These are phyloP conservation scores for Ephemerocybe angulata DNA, from an alignment of 768 basidiomycete species.

Conservation along the genomic window DNA sequence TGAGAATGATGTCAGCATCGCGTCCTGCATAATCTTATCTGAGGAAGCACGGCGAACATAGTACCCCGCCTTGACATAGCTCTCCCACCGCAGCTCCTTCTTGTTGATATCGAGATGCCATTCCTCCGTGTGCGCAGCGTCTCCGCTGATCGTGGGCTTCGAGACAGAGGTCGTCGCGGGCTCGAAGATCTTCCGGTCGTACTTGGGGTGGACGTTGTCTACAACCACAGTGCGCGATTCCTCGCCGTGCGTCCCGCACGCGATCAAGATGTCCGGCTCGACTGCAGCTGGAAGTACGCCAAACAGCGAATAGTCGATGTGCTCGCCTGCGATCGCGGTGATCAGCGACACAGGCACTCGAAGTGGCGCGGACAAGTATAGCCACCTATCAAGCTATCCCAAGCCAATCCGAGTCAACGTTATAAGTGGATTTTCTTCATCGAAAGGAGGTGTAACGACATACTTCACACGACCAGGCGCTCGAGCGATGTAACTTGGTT, in stretches of 20 bases:
- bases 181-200: slow-evolving; percentile 53
- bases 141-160: slow-evolving; percentile 31
- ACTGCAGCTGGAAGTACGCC: slow-evolving; percentile 85
- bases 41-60: slow-evolving; percentile 43
- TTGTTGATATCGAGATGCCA: slow-evolving; percentile 80
- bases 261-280: slow-evolving; percentile 80
- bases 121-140: slow-evolving; percentile 40
- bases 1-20: slow-evolving; percentile 22
- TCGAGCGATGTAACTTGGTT: slow-evolving; percentile 66
- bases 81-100: slow-evolving; percentile 73
- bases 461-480: slow-evolving; percentile 84
- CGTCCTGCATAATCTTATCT: neutral
- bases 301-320: slow-evolving; percentile 81
- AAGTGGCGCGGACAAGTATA: slow-evolving; percentile 4
- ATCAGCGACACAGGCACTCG: slow-evolving; percentile 3
- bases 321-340: slow-evolving; percentile 51
- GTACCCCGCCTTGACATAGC: slow-evolving; percentile 84
- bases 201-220: slow-evolving; percentile 48
- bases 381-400: slow-evolving; percentile 41
- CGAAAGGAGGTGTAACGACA: too few relatives aligned
- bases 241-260: slow-evolving; percentile 39
- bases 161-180: slow-evolving; percentile 22
- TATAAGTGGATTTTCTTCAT: neutral
- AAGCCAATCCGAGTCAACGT: neutral
- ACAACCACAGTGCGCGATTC: slow-evolving; percentile 11